phyloP scores from a whole-genome alignment of 306 rosid species.

The Corylus avellana region DNA sequence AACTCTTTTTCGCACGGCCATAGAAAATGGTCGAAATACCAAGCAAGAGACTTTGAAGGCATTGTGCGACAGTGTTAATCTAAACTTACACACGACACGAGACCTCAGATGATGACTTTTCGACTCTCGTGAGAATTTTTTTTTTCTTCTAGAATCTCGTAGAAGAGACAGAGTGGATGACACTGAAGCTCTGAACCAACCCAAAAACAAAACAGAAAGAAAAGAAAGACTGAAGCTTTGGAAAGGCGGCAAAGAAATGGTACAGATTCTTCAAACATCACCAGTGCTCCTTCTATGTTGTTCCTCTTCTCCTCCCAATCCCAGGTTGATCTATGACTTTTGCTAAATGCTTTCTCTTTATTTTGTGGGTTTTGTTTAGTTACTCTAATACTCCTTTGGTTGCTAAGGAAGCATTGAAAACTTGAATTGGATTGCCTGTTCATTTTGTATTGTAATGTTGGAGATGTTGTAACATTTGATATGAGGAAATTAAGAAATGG shows the following conservation, averaged over 20 bases:
- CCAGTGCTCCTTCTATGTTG: slow-evolving; percentile 44
- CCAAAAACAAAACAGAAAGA: background rate
- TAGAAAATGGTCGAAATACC: too few relatives aligned
- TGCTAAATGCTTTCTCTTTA: background rate
- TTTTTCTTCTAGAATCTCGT: too few relatives aligned
- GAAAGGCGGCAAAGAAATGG: slow-evolving; percentile 47
- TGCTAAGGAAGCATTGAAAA: background rate
- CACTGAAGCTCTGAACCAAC: background rate
- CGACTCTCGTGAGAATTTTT: too few relatives aligned
- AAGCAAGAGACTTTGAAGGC: too few relatives aligned
- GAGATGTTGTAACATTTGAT: background rate
- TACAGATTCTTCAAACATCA: slow-evolving; percentile 49
- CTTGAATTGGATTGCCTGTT: background rate
- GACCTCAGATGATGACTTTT: too few relatives aligned
- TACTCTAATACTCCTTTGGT: slow-evolving; percentile 2
- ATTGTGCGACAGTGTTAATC: too few relatives aligned
- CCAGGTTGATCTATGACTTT: slow-evolving; percentile 38
- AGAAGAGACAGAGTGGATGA: background rate
- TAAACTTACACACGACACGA: too few relatives aligned
- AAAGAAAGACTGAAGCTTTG: slow-evolving; percentile 2
- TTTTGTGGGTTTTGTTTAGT: slow-evolving; percentile 6
- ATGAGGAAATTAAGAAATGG: background rate
- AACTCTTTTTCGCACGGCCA: too few relatives aligned
- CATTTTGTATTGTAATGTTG: background rate
- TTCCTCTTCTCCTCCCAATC: slow-evolving; percentile 33